These are phyloP conservation scores for Saturnispora hagleri DNA, from an alignment of 805 yeast genomes.

Conservation along the genomic window DNA sequence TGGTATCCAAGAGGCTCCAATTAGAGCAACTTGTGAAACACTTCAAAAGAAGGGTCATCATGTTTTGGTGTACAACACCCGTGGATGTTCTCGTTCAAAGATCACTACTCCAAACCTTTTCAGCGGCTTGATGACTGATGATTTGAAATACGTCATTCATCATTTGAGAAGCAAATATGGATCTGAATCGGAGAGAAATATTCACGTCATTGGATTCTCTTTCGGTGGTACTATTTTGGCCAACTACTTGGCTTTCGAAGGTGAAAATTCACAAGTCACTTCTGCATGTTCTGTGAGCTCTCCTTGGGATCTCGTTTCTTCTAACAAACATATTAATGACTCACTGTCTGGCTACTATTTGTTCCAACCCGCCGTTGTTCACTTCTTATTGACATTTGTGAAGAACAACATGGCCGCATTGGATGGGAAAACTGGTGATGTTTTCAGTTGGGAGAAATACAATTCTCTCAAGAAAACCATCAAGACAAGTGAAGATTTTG, in stretches of 20 bases:
- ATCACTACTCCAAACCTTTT: slow-evolving; percentile 60
- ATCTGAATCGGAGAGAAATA: slow-evolving; percentile 31
- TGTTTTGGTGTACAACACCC: slow-evolving; percentile 50
- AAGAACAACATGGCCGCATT: slow-evolving; percentile 35
- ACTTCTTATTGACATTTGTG: slow-evolving; percentile 33
- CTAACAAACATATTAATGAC: slow-evolving; percentile 35
- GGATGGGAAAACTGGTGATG: slow-evolving; percentile 23
- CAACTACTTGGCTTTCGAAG: slow-evolving; percentile 65
- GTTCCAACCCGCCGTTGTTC: slow-evolving; percentile 34
- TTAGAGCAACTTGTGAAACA: slow-evolving; percentile 43
- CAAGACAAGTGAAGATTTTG: slow-evolving; percentile 46
- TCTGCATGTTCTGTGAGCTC: slow-evolving; percentile 54
- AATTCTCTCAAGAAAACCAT: slow-evolving; percentile 29
- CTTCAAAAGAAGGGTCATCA: slow-evolving; percentile 39
- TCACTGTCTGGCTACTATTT: slow-evolving; percentile 32
- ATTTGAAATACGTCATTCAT: slow-evolving; percentile 50
- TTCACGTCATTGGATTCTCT: slow-evolving; percentile 62
- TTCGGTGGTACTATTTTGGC: slow-evolving; percentile 61
- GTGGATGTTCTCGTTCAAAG: slow-evolving; percentile 74
- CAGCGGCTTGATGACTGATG: slow-evolving; percentile 62
- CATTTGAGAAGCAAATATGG: slow-evolving; percentile 46
- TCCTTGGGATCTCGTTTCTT: slow-evolving; percentile 65
- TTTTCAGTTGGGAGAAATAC: slow-evolving; percentile 19
- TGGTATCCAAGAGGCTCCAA: slow-evolving; percentile 69
- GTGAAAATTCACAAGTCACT: slow-evolving; percentile 39